A percentile compares a stretch with the other conserved stretches of the same genome.
phyloP scores from a whole-genome alignment of 257 asterid genomes.

The Solanum rostratum region DNA sequence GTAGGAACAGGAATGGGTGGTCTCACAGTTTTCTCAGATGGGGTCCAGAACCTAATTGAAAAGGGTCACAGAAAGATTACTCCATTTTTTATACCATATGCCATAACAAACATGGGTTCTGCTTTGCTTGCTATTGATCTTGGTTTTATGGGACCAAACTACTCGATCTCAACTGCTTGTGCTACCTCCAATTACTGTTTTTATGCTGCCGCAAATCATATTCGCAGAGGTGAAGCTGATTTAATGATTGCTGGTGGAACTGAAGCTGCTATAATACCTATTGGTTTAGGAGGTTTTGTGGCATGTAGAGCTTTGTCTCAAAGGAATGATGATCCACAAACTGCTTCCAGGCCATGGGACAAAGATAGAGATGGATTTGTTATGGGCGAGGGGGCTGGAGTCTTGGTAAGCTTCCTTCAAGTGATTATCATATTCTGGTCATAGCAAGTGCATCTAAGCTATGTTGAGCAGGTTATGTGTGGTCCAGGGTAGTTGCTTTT shows the following conservation, averaged over 20 bases:
- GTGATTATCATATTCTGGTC: background rate
- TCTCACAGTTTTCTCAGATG: slow-evolving; percentile 76
- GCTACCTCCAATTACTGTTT: slow-evolving; percentile 93
- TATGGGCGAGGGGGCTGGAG: slow-evolving; percentile 96
- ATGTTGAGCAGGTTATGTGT: background rate
- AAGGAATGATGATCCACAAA: slow-evolving; percentile 80
- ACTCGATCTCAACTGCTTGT: slow-evolving; percentile 94
- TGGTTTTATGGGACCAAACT: slow-evolving; percentile 94
- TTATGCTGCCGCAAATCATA: slow-evolving; percentile 94
- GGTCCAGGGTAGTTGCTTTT: background rate
- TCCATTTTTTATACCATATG: slow-evolving; percentile 88
- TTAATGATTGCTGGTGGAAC: slow-evolving; percentile 91
- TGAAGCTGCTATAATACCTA: slow-evolving; percentile 92
- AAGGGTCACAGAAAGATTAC: slow-evolving; percentile 76
- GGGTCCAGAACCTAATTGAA: slow-evolving; percentile 73
- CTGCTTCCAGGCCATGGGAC: slow-evolving; percentile 95
- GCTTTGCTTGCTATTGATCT: slow-evolving; percentile 93
- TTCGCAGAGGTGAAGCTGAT: slow-evolving; percentile 97
- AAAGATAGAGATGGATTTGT: slow-evolving; percentile 86
- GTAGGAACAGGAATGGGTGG: slow-evolving; percentile 99
- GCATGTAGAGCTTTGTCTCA: slow-evolving; percentile 95
- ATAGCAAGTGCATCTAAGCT: background rate
- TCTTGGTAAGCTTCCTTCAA: slow-evolving; percentile 46
- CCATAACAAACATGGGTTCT: slow-evolving; percentile 93
- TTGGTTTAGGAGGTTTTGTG: slow-evolving; percentile 93